Evolutionary conservation across 495 filamentous ascomycete species (phyloP).

Genomic region (Bacidia rubella): DNA sequence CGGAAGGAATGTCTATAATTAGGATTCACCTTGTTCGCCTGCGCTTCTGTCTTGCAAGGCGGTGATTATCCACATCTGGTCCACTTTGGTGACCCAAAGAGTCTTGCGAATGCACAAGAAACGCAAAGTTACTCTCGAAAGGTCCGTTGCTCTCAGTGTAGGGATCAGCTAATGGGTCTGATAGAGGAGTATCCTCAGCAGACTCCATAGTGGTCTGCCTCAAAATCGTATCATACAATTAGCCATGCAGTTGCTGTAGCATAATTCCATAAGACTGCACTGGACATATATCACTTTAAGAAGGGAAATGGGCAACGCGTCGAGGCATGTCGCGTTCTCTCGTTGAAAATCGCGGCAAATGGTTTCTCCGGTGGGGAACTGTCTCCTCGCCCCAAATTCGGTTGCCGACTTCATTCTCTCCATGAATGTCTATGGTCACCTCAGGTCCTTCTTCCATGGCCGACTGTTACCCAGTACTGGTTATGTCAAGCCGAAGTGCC

Average conservation of each 20-base stretch:
- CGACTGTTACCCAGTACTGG: neutral
- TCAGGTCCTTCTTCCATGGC: neutral
- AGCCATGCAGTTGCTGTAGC: neutral
- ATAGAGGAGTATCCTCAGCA: neutral
- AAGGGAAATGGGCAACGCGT: neutral
- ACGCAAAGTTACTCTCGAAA: conserved; percentile 36
- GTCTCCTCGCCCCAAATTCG: too few species aligned
- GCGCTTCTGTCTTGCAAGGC: conserved; percentile 53
- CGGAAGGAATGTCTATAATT: neutral
- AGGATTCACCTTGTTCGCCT: conserved; percentile 46
- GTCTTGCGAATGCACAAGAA: conserved; percentile 55
- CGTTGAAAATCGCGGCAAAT: too few species aligned
- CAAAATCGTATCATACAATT: neutral
- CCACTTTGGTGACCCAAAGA: conserved; percentile 49
- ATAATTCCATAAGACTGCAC: neutral
- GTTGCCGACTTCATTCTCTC: too few species aligned
- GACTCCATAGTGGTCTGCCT: conserved; percentile 4
- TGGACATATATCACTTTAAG: neutral
- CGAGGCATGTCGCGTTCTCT: neutral
- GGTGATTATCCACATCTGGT: conserved; percentile 53
- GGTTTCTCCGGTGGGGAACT: too few species aligned
- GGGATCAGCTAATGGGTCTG: neutral
- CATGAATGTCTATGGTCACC: too few species aligned
- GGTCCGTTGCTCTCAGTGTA: conserved; percentile 1
- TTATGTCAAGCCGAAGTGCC: neutral